Evolutionary conservation across 2,329 filamentous ascomycete genomes (phyloP).

Genomic region (Pseudogymnoascus sp.): DNA sequence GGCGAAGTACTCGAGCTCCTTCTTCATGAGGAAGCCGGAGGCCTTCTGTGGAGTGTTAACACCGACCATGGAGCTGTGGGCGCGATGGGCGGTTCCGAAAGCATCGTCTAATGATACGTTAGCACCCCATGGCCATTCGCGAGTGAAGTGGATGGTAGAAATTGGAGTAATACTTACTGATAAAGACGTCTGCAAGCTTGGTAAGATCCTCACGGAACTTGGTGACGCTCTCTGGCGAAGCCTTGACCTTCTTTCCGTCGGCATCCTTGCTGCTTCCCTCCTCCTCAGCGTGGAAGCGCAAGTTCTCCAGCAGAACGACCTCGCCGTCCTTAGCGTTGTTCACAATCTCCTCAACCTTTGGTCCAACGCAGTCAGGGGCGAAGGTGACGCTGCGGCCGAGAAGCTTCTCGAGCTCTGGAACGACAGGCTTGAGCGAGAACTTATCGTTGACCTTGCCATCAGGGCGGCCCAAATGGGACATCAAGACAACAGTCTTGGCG

Average conservation of each 20-base stretch:
- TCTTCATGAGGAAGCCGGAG: slow-evolving; percentile 98
- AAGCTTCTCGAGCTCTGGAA: slow-evolving; percentile 84
- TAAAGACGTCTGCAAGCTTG: slow-evolving; percentile 86
- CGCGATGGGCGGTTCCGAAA: slow-evolving; percentile 96
- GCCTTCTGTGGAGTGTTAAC: slow-evolving; percentile 93
- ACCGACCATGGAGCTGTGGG: slow-evolving; percentile 98
- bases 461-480: slow-evolving; percentile 96
- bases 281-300: slow-evolving; percentile 97
- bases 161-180: slow-evolving; percentile 57
- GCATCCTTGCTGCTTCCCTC: slow-evolving; percentile 92
- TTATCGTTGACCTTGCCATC: slow-evolving; percentile 84
- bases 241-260: slow-evolving; percentile 95
- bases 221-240: slow-evolving; percentile 83
- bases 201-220: slow-evolving; percentile 94
- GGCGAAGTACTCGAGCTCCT: slow-evolving; percentile 99
- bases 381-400: slow-evolving; percentile 76
- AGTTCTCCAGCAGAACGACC: slow-evolving; percentile 89
- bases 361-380: slow-evolving; percentile 81
- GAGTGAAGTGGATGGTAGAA: background rate
- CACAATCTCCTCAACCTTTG: slow-evolving; percentile 82
- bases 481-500: slow-evolving; percentile 87
- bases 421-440: slow-evolving; percentile 90
- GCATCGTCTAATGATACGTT: slow-evolving; percentile 64
- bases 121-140: slow-evolving; percentile 14
- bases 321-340: slow-evolving; percentile 72